Base-by-base conservation (phyloP, 2,329 filamentous ascomycete genomes). In the Pezicula radicicola region DNA sequence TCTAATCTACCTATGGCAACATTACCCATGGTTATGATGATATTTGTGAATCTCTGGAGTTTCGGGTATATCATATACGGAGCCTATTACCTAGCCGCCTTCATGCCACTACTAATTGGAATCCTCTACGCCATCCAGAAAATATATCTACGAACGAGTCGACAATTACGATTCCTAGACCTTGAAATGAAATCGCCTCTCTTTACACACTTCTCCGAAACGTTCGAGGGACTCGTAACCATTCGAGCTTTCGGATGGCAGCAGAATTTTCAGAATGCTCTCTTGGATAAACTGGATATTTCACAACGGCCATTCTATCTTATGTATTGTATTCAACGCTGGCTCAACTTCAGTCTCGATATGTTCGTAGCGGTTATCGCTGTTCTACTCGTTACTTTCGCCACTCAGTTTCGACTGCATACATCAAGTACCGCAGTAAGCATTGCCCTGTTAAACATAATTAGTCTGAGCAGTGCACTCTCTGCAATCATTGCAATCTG, bases 241-340 rank as follows among this genome's bases (percentile, higher is more conserved):
- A 63, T 78, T 8, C 66, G 75, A 27, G 72, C 75, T 7, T 78
- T 76, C 56, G 70, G 72, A 13, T 77, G 74, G 75, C 63, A 49
- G 9, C 36, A 53, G 12, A 45, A 52, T 16, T 51, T 50, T 47
- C 46, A 8, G 37, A 12, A 19, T 13, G 3, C 6, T 8, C 37
- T 40, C 15, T 13, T 8, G 9, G 5, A 40, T 12, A 40, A 25
- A 7, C 60, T 77, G 7, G 70, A 77, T 51, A 60, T 61, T 15
- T 75, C 72, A 0, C 74, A 77, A 51, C 64, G 68, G 25, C 74
- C 75, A 4, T 73, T 72, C 52, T 77, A 76, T 55, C 65, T 75
- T 12, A 64, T 76, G 28, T 72, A 66, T 47, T 67, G 68, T 19
- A 69, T 76, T 16, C 75, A 77, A 56, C 66, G 72, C 35, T 77